Conservation (phyloP, 192 early-diverging fungal species). For the Entomortierella beljakovae region DNA sequence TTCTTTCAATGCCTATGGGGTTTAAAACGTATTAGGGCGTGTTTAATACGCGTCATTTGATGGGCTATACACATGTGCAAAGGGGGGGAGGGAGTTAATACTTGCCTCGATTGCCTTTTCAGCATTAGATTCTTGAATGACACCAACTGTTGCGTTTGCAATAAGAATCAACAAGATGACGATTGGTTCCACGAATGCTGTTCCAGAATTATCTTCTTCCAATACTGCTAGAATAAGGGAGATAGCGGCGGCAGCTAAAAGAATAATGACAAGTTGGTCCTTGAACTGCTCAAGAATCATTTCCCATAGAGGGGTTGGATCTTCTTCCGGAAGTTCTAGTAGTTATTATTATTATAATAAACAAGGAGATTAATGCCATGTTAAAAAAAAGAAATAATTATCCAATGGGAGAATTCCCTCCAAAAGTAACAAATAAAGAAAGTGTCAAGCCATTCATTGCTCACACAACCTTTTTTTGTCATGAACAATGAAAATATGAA, state of each 20-base stretch:
- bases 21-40: neutral
- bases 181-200: conserved; percentile 97
- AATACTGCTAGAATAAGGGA: conserved; percentile 94
- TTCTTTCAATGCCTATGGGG: conserved; percentile 85
- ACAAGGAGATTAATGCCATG: neutral
- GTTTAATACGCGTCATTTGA: neutral
- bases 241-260: conserved; percentile 89
- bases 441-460: no score
- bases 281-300: conserved; percentile 98
- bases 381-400: no score
- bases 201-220: conserved; percentile 79
- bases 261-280: conserved; percentile 98
- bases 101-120: conserved; percentile 95
- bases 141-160: conserved; percentile 97
- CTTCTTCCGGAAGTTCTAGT: conserved; percentile 89
- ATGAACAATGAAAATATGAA: neutral
- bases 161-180: conserved; percentile 98
- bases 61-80: neutral
- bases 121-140: conserved; percentile 96
- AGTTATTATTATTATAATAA: neutral
- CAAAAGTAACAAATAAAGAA: no score
- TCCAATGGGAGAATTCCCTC: neutral
- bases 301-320: conserved; percentile 90
- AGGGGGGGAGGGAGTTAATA: neutral
- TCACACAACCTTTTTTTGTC: no score